Evolutionary conservation across 768 basidiomycete genomes (phyloP), one percentile per base, ranked within the genome.

Genomic region (Stropharia rugosoannulata): DNA sequence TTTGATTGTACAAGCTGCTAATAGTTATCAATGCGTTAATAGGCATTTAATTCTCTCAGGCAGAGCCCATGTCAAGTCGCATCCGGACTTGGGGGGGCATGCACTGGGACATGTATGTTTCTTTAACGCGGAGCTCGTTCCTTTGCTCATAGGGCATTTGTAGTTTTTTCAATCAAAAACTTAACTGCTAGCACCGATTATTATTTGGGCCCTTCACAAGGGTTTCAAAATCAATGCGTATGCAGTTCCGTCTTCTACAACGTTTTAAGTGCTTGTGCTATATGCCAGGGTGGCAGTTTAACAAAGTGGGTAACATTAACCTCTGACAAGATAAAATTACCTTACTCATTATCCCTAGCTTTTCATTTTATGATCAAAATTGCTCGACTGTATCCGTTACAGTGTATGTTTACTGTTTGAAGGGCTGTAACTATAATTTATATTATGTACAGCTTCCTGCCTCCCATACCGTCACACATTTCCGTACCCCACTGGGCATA

Each of bases 401-500:
- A 32, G 45, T 55, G 54, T 55, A 55, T 16, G 54, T 42, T 16
- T 32, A 32, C 16, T 2, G 7, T 18, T 47, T 38, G 19, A 22
- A 37, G 13, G 15, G 18, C 36, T 27, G 13, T 16, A 22, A 18
- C 19, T 44, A n/a, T 49, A 35, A 43, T 50, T 22, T 4, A 22
- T 1, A 2, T 22, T 22, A 22, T 10, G 8, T 36, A 18, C 41
- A 56, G 55, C 13, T 57, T 57, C 22, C 56, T 4, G 32, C 25
- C 25, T 35, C 25, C 45, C 18, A 51, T 57, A n/a, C 56, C 56
- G 4, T n/a, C 56, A 12, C 44, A 42, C 11, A 27, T 57, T 18
- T 15, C 42, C 9, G 51, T 57, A 18, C 56, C 56, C 3, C 45
- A 29, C 25, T 61, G 45, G 48, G 60, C 57, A 45, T 58, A 57